A percentile compares a stretch with the other conserved stretches of the same genome.
phyloP scores from a whole-genome alignment of 768 basidiomycete species.

The Gelatoporia subvermispora region DNA sequence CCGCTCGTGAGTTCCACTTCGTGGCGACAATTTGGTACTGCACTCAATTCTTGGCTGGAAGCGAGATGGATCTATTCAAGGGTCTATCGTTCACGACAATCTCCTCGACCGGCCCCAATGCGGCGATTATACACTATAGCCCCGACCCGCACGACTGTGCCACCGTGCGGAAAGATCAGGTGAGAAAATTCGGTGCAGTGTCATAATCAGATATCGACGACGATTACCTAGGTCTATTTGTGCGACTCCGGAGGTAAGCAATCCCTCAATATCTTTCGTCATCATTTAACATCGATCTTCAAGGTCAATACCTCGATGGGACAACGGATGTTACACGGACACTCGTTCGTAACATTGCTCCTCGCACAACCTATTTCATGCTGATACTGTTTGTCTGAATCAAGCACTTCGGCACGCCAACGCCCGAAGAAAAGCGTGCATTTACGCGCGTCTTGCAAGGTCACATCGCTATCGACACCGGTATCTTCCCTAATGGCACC shows the following conservation, averaged over 20 bases:
- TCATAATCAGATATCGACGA: neutral
- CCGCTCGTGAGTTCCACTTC: conserved; percentile 55
- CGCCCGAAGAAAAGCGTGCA: conserved; percentile 75
- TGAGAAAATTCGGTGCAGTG: conserved; percentile 20
- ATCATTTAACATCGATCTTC: neutral
- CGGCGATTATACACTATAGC: conserved; percentile 91
- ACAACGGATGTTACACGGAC: conserved; percentile 95
- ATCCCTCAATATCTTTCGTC: neutral
- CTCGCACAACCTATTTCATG: neutral
- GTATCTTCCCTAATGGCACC: conserved; percentile 77
- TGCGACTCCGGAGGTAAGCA: conserved; percentile 86
- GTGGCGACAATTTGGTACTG: too few relatives aligned
- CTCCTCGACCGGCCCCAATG: conserved; percentile 85
- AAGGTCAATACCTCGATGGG: conserved; percentile 85
- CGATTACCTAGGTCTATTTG: conserved; percentile 47
- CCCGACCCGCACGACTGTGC: conserved; percentile 74
- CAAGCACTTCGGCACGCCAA: conserved; percentile 86
- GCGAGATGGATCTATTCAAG: conserved; percentile 73
- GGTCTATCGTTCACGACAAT: conserved; percentile 92
- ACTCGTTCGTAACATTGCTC: conserved; percentile 44
- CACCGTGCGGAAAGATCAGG: conserved; percentile 70
- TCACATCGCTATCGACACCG: conserved; percentile 84
- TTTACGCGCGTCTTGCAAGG: conserved; percentile 92
- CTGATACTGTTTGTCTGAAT: neutral
- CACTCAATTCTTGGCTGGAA: conserved; percentile 30